These are phyloP conservation scores for Marchantia paleacea DNA, from an alignment of 225 moss, liverwort and hornwort species.

Conservation along the genomic window DNA sequence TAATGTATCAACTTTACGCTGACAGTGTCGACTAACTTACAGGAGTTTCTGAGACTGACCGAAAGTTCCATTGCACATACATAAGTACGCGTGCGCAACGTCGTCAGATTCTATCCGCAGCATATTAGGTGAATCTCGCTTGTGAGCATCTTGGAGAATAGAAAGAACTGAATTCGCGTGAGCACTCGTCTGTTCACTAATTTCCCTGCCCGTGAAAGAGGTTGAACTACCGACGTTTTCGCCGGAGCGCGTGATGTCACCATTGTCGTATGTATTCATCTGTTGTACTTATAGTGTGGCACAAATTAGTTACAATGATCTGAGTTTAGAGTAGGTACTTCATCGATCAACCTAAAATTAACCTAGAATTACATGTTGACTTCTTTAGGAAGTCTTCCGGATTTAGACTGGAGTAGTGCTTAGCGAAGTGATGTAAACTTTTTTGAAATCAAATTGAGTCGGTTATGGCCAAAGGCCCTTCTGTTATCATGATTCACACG, in stretches of 20 bases:
- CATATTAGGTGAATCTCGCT: neutral
- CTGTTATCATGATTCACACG: no score
- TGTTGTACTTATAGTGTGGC: neutral
- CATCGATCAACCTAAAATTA: neutral
- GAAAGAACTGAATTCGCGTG: no score
- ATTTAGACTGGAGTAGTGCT: neutral
- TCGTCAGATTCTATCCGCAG: neutral
- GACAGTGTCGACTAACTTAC: neutral
- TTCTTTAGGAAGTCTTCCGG: slow-evolving; percentile 13
- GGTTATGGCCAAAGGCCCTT: neutral
- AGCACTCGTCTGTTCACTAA: no score
- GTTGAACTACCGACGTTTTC: no score
- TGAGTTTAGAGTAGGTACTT: neutral
- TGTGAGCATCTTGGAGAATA: no score
- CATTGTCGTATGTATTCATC: neutral
- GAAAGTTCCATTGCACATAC: neutral
- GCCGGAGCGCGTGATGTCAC: neutral
- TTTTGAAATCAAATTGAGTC: neutral
- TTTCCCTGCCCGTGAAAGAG: no score
- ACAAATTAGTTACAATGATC: neutral
- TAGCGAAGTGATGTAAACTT: neutral
- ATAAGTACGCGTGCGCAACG: neutral
- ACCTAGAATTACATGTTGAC: neutral
- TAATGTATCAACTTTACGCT: neutral
- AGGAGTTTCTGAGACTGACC: neutral